Evolutionary conservation across 75 land plant genomes (phyloP).

Genomic region (Adiantum capillusveneris): DNA sequence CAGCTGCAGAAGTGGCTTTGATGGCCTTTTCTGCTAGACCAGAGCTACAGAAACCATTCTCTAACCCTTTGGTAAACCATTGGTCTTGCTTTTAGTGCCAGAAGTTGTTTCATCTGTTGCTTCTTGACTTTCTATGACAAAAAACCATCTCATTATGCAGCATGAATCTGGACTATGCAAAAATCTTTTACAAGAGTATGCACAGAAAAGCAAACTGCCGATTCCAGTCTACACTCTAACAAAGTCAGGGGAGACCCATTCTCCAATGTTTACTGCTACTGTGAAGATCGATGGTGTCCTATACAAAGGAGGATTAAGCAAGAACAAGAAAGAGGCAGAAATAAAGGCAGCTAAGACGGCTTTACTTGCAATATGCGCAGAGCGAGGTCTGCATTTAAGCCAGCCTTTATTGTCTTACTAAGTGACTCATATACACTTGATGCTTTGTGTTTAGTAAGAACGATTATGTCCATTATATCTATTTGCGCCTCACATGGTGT

Average conservation of each 20-base stretch:
- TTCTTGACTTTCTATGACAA: no score
- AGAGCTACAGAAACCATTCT: constrained; percentile 18
- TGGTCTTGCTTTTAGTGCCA: no score
- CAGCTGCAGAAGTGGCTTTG: constrained; percentile 82
- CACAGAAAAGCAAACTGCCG: constrained; percentile 64
- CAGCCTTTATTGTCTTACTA: background rate
- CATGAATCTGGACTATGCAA: constrained; percentile 82
- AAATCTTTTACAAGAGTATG: constrained; percentile 75
- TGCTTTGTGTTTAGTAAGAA: no score
- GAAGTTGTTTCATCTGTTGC: no score
- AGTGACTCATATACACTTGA: no score
- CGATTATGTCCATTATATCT: no score
- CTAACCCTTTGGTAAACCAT: constrained; percentile 58
- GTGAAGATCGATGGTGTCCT: constrained; percentile 63
- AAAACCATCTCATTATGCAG: constrained; percentile 24
- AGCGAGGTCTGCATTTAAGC: background rate
- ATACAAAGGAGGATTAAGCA: constrained; percentile 67
- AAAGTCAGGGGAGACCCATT: constrained; percentile 28
- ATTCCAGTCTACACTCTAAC: constrained; percentile 47
- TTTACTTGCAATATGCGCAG: constrained; percentile 41
- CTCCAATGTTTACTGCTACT: constrained; percentile 29
- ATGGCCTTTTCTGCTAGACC: constrained; percentile 19
- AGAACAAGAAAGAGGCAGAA: constrained; percentile 72
- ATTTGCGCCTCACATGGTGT: no score
- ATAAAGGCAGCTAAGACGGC: constrained; percentile 87